Base-by-base conservation (phyloP, 2,329 filamentous ascomycete genomes). In the Botrytis cinerea region DNA sequence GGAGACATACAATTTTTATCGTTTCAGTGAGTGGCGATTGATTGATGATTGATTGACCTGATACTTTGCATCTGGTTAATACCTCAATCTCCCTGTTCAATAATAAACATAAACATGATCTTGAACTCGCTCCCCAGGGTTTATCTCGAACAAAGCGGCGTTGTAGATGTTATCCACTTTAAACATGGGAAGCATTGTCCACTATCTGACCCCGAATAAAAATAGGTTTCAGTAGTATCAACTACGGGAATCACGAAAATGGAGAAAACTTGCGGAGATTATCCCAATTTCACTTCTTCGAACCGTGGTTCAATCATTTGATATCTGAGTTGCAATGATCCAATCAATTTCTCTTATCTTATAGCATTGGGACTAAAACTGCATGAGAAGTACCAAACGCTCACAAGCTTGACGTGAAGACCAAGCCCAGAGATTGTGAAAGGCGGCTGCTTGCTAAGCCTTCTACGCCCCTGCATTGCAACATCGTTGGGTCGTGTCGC, bases 251-350 rank as follows among this genome's bases (percentile, higher is more conserved):
- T 68, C 62, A 69, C 71, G 51, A 72, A 72, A 69, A 72, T 51
- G 71, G 71, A 69, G 71, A 51, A 22, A 68, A 45, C 22, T 48
- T 59, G 63, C 71, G 71, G 51, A 72, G 62, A 72, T 72, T 72
- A 46, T 68, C 62, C 46, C 51, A 68, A 60, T 68, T 46, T 45
- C 62, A 72, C 32, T 68, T 72, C 43, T 20, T 25, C 28, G 28
- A 43, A 61, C 71, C 51, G 51, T 72, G 62, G 51, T 60, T 69
- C 40, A 48, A 68, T 68, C 51, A 45, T 46, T 70, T 60, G 68
- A 46, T 67, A 72, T 72, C 51, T 60, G 51, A 32, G 18, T 54
- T 40, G 32, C 63, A n/a, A 18, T 32, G 43, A 60, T 68, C 70
- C 70, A 59, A 72, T 68, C 60, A 51, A 61, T 61, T 68, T 57